Evolutionary conservation across 768 basidiomycete genomes (phyloP), one percentile per base, ranked within the genome.

Genomic region (Chalciporus sphaerocephalus): DNA sequence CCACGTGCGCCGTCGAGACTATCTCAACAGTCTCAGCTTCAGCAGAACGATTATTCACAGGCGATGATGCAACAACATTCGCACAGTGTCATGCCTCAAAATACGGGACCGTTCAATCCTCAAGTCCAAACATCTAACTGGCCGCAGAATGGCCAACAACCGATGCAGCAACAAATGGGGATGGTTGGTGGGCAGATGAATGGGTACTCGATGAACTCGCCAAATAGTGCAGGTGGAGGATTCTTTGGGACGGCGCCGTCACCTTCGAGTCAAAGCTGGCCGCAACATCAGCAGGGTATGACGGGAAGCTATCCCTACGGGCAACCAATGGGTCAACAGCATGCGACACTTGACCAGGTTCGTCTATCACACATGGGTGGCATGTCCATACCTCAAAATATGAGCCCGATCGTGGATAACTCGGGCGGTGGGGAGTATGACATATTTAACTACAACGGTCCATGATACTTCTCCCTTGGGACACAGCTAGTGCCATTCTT

Each of bases 361-460:
- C 64, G 74, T 35, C 66, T 72, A 44, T 65, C 72, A 38, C 72
- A 77, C 53, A 70, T 80, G 74, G 71, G 75, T 25, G 69, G 64
- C 37, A 81, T 80, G 35, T 73, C 79, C 50, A 70, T 61, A 12
- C 74, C 74, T 40, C 72, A 71, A 64, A 69, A 71, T 56, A 69
- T 70, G 50, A 65, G 59, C 44, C 68, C 71, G 46, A 62, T 67
- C 44, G 59, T 59, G 55, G 78, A 78, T 56, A 69, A 68, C 56
- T 61, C 66, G 44, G 68, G 71, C 28, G 43, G 65, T 38, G 69
- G 59, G 55, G 81, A 82, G 44, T 76, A 78, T 54, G 80, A 81
- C 51, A 64, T 80, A 50, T 79, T 81, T 61, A 79, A 77, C 58
- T 83, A 81, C 77, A 70, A 65, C 53, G 68, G 69, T 45, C 72